Conservation (phyloP, 441 rosid genomes). For the Macaranga tanarius region DNA sequence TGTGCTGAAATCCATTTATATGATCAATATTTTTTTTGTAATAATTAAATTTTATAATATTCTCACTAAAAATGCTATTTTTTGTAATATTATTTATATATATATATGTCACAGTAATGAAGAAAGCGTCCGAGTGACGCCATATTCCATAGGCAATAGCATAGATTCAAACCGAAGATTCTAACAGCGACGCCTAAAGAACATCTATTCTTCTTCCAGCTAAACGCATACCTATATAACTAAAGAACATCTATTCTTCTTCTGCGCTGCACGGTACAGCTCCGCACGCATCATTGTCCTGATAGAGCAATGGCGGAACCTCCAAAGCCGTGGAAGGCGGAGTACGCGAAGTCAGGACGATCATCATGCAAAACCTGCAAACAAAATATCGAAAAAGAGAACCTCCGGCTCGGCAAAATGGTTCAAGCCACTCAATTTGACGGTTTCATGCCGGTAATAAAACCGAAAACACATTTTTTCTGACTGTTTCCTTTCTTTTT, state of each 20-base stretch:
- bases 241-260: background rate
- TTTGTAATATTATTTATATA: too few relatives aligned
- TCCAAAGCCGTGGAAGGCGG: conserved; percentile 85
- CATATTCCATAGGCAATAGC: too few relatives aligned
- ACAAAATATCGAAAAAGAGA: conserved; percentile 58
- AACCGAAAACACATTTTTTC: conserved; percentile 2
- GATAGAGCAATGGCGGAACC: conserved; percentile 44
- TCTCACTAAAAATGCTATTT: too few relatives aligned
- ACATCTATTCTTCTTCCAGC: background rate
- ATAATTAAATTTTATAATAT: too few relatives aligned
- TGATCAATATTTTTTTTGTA: too few relatives aligned
- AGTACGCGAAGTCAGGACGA: conserved; percentile 90
- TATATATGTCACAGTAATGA: too few relatives aligned
- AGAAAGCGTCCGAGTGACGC: conserved; percentile 9
- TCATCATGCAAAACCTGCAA: conserved; percentile 90
- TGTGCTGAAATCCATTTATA: too few relatives aligned
- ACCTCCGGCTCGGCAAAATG: conserved; percentile 83
- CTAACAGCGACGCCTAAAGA: background rate
- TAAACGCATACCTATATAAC: conserved; percentile 8
- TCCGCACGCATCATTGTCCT: background rate
- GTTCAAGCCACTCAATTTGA: conserved; percentile 83
- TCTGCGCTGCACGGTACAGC: too few relatives aligned
- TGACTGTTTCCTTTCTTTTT: background rate
- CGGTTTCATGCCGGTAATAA: conserved; percentile 82
- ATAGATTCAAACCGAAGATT: background rate